These are phyloP conservation scores for Cordyceps sp. DNA, from an alignment of 2,329 filamentous ascomycete species.

Conservation along the genomic window DNA sequence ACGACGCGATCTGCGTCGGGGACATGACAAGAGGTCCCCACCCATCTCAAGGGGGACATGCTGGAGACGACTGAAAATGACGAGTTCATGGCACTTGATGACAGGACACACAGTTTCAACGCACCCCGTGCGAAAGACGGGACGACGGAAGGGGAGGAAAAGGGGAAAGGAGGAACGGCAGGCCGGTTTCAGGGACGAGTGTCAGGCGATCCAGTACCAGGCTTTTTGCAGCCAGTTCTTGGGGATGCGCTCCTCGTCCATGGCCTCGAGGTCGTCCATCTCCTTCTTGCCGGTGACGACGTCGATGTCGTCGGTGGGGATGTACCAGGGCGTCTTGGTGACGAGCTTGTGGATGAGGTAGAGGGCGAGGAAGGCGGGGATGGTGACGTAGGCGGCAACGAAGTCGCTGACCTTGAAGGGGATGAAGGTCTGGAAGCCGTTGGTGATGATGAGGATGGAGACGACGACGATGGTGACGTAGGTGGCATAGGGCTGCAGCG, in stretches of 20 bases:
- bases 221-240: constrained; percentile 32
- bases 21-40: too few relatives aligned
- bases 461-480: constrained; percentile 43
- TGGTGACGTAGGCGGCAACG: constrained; percentile 44
- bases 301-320: constrained; percentile 33
- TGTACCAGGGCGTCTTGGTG: constrained; percentile 25
- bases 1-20: too few relatives aligned
- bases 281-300: constrained; percentile 40
- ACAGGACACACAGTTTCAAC: too few relatives aligned
- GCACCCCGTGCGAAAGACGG: too few relatives aligned
- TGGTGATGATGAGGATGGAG: constrained; percentile 48
- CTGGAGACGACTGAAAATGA: too few relatives aligned
- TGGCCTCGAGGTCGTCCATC: constrained; percentile 40
- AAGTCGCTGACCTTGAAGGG: constrained; percentile 50
- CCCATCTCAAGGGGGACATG: too few relatives aligned
- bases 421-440: constrained; percentile 63
- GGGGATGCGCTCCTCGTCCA: constrained; percentile 27
- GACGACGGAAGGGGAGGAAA: not conserved
- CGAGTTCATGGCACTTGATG: too few relatives aligned
- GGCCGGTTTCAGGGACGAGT: too few relatives aligned
- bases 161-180: not conserved
- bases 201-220: constrained; percentile 40
- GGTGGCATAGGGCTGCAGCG: constrained; percentile 45
- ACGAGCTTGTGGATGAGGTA: constrained; percentile 44
- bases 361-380: constrained; percentile 42